Conservation (phyloP, 2,329 filamentous ascomycete genomes). For the Coniella lustricola region DNA sequence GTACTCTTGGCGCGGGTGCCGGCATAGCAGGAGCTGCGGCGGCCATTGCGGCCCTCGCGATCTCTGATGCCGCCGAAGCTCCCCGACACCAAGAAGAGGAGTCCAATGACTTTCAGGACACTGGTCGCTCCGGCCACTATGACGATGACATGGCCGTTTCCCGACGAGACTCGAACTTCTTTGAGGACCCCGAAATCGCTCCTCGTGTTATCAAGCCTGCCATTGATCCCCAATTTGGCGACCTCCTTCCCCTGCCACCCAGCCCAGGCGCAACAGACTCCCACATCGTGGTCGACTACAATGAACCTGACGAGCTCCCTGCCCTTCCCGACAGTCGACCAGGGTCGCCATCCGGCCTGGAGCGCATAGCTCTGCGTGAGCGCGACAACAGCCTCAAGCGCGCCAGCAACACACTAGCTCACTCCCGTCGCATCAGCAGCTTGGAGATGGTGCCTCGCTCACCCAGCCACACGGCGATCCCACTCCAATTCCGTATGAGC, state of each 20-base stretch:
- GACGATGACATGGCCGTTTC: conserved; percentile 14
- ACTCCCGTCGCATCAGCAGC: conserved; percentile 42
- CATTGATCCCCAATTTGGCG: conserved; percentile 60
- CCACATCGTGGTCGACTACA: conserved; percentile 16
- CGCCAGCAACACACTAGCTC: conserved; percentile 22
- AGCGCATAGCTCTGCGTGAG: conserved; percentile 34
- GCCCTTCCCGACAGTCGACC: conserved; percentile 54
- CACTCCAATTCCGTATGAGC: conserved; percentile 44
- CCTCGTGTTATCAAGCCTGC: conserved; percentile 54
- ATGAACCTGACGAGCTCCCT: conserved; percentile 37
- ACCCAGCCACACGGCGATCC: conserved; percentile 51
- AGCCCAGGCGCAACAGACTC: conserved; percentile 44
- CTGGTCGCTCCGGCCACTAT: conserved; percentile 1
- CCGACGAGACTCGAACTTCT: conserved; percentile 28
- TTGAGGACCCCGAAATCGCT: conserved; percentile 45
- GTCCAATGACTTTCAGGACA: conserved; percentile 10
- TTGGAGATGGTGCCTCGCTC: conserved; percentile 42
- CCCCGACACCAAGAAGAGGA: conserved; percentile 28
- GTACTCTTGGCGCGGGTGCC: conserved; percentile 63
- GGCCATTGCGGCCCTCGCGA: conserved; percentile 33
- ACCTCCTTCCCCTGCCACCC: conserved; percentile 57
- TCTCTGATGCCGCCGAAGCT: conserved; percentile 40
- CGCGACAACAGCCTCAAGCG: conserved; percentile 21
- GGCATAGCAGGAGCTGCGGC: conserved; percentile 45
- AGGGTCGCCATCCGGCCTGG: conserved; percentile 44